These are phyloP conservation scores for Amanita rubescens DNA, from an alignment of 768 basidiomycete species.

Conservation along the genomic window DNA sequence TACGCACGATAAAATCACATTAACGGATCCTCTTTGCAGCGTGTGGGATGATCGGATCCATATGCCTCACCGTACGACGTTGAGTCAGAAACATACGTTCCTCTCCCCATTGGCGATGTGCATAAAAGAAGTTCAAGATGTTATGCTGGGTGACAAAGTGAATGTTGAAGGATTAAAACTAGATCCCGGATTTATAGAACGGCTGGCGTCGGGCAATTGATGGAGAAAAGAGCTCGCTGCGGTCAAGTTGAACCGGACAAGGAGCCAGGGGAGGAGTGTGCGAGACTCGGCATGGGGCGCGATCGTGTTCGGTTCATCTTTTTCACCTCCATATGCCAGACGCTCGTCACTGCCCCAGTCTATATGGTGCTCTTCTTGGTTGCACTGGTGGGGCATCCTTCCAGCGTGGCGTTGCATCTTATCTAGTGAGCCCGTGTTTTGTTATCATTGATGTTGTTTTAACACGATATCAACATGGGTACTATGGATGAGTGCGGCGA, in stretches of 20 bases:
- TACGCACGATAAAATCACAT: background rate
- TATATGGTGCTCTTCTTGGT: constrained; percentile 50
- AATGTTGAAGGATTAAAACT: constrained; percentile 81
- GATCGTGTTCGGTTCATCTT: constrained; percentile 61
- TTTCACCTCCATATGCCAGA: constrained; percentile 73
- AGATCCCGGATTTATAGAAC: constrained; percentile 68
- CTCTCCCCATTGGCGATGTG: constrained; percentile 93
- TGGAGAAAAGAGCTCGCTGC: constrained; percentile 74
- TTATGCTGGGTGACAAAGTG: constrained; percentile 89
- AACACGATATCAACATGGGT: constrained; percentile 8
- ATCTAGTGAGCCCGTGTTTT: constrained; percentile 43
- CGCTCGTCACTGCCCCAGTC: constrained; percentile 43
- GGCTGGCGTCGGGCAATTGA: constrained; percentile 73
- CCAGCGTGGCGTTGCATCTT: constrained; percentile 58
- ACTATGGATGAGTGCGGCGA: constrained; percentile 10
- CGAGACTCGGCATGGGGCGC: too few relatives aligned
- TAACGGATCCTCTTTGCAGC: constrained; percentile 35
- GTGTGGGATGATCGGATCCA: constrained; percentile 94
- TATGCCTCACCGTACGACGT: constrained; percentile 97
- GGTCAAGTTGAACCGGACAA: too few relatives aligned
- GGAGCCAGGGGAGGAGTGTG: too few relatives aligned
- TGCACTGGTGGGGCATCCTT: constrained; percentile 36
- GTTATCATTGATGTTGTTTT: background rate
- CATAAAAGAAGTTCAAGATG: constrained; percentile 95
- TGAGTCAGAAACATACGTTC: constrained; percentile 97